Evolutionary conservation across 495 filamentous ascomycete genomes (phyloP).

Genomic region (Hypomontagnella submonticulosa): DNA sequence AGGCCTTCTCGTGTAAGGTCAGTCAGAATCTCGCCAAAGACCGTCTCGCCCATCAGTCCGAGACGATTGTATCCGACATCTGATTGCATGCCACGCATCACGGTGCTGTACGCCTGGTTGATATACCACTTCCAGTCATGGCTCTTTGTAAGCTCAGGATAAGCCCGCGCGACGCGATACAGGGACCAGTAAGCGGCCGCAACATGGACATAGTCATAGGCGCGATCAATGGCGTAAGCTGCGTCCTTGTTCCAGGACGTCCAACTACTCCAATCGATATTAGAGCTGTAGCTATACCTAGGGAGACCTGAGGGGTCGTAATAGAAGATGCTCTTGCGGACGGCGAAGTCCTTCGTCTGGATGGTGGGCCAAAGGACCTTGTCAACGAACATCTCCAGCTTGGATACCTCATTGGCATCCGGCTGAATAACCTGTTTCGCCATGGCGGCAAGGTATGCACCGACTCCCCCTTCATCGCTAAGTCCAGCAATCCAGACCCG

Average conservation of each 20-base stretch:
- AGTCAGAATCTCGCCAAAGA: slow-evolving; percentile 58
- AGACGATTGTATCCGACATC: slow-evolving; percentile 49
- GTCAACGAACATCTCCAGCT: slow-evolving; percentile 59
- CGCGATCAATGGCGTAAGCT: slow-evolving; percentile 56
- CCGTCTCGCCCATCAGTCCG: slow-evolving; percentile 66
- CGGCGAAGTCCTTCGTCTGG: slow-evolving; percentile 54
- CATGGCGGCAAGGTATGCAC: slow-evolving; percentile 57
- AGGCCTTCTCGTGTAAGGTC: slow-evolving; percentile 58
- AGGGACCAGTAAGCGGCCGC: slow-evolving; percentile 62
- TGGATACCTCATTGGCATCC: slow-evolving; percentile 54
- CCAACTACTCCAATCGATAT: slow-evolving; percentile 55
- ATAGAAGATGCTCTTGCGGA: slow-evolving; percentile 64
- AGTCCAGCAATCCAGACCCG: slow-evolving; percentile 65
- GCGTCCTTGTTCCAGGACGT: slow-evolving; percentile 55
- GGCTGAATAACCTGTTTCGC: slow-evolving; percentile 62
- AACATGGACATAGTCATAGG: slow-evolving; percentile 66
- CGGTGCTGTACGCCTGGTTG: slow-evolving; percentile 54
- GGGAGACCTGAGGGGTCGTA: slow-evolving; percentile 56
- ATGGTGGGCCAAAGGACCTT: slow-evolving; percentile 56
- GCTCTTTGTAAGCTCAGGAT: slow-evolving; percentile 50
- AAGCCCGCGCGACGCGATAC: slow-evolving; percentile 59
- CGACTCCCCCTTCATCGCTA: slow-evolving; percentile 63
- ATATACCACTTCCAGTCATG: slow-evolving; percentile 62
- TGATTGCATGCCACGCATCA: slow-evolving; percentile 38
- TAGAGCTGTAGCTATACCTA: slow-evolving; percentile 50